phyloP scores from a whole-genome alignment of 2,329 filamentous ascomycete genomes.

The Hymenoscyphus fraxineus region DNA sequence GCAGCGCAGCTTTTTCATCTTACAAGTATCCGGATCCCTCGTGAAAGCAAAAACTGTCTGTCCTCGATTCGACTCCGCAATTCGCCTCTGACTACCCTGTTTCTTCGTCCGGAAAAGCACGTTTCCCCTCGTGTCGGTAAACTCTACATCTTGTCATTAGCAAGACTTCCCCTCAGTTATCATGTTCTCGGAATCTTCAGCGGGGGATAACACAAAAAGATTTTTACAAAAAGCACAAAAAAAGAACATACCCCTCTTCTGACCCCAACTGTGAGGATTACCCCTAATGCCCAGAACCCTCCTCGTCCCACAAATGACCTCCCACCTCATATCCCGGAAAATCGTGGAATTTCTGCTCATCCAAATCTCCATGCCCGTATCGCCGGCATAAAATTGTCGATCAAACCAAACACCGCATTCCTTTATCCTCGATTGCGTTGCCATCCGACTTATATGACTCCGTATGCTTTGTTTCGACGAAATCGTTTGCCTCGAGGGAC shows the following conservation, averaged over 20 bases:
- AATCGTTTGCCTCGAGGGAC: not conserved
- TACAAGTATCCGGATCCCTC: slow-evolving; percentile 8
- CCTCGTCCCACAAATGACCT: slow-evolving; percentile 10
- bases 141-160: not conserved
- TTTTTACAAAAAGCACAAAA: not conserved
- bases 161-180: not conserved
- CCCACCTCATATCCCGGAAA: slow-evolving; percentile 10
- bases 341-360: slow-evolving; percentile 6
- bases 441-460: slow-evolving; percentile 2
- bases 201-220: not conserved
- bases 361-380: slow-evolving; percentile 10
- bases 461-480: slow-evolving; percentile 2
- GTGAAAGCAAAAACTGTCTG: slow-evolving; percentile 9
- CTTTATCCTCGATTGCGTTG: slow-evolving; percentile 1
- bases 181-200: too few relatives aligned
- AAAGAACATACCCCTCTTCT: slow-evolving; percentile 9
- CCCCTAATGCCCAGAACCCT: slow-evolving; percentile 7
- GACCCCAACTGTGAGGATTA: slow-evolving; percentile 6
- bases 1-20: not conserved
- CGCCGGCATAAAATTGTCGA: slow-evolving; percentile 9
- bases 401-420: slow-evolving; percentile 12
- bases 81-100: slow-evolving; percentile 2
- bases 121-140: slow-evolving; percentile 9
- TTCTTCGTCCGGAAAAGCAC: slow-evolving; percentile 10
- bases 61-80: slow-evolving; percentile 3